Evolutionary conservation across 257 asterid genomes (phyloP).

Genomic region (Solanum pimpinellifolium): DNA sequence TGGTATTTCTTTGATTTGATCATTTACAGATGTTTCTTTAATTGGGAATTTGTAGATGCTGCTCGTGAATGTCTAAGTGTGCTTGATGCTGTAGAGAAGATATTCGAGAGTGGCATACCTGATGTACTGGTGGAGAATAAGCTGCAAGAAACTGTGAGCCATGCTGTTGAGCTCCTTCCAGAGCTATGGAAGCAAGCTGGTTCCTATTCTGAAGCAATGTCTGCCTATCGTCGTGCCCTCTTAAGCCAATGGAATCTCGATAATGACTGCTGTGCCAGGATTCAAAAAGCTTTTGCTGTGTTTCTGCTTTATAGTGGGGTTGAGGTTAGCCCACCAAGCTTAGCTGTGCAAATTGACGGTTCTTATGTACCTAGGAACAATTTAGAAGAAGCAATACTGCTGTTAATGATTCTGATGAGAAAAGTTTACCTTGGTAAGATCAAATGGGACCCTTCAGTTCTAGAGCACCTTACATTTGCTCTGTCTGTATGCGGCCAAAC

Average conservation of each 20-base stretch:
- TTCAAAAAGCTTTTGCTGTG: conserved; percentile 86
- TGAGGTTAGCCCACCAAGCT: conserved; percentile 79
- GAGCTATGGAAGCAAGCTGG: conserved; percentile 89
- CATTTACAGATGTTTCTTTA: conserved; percentile 14
- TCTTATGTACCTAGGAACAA: conserved; percentile 83
- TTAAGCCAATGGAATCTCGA: conserved; percentile 96
- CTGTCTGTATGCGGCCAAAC: conserved; percentile 80
- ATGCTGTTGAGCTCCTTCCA: conserved; percentile 93
- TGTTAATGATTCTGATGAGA: conserved; percentile 91
- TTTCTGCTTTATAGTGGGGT: conserved; percentile 83
- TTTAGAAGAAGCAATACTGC: conserved; percentile 91
- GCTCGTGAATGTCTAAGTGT: conserved; percentile 86
- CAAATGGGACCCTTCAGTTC: conserved; percentile 76
- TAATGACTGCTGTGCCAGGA: conserved; percentile 82
- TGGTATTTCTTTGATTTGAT: conserved; percentile 10
- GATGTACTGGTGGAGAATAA: conserved; percentile 68
- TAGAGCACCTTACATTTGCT: conserved; percentile 89
- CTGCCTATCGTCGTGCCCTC: conserved; percentile 84
- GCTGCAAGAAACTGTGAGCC: conserved; percentile 90
- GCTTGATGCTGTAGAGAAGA: conserved; percentile 93
- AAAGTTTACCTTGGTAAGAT: conserved; percentile 69
- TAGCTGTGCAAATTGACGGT: conserved; percentile 76
- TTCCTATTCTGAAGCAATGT: conserved; percentile 53
- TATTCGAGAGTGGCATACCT: conserved; percentile 71
- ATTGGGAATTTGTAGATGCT: conserved; percentile 63